A percentile compares a stretch with the other conserved stretches of the same genome.
Evolutionary conservation across 2,329 filamentous ascomycete genomes (phyloP).

Genomic region (Sporothrix dimorphospora): DNA sequence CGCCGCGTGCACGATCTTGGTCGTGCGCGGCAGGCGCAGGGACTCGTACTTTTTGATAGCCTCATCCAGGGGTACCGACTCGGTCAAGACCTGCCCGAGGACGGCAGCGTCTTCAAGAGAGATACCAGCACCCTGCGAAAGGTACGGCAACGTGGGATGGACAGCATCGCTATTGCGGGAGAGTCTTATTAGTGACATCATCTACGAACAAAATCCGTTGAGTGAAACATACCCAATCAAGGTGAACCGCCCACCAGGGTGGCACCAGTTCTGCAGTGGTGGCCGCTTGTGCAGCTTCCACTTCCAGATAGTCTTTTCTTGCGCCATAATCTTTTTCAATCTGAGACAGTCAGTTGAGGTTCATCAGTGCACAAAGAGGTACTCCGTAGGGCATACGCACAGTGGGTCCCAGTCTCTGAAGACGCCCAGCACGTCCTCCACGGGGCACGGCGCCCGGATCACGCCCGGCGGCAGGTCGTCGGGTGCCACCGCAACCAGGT

Average conservation of each 20-base stretch:
- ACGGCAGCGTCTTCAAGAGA: constrained; percentile 28
- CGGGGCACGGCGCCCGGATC: constrained; percentile 25
- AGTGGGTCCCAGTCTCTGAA: constrained; percentile 30
- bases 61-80: constrained; percentile 24
- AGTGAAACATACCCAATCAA: constrained; percentile 13
- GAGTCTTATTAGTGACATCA: background rate
- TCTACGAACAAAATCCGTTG: no score
- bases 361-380: background rate
- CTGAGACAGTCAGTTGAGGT: background rate
- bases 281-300: constrained; percentile 31
- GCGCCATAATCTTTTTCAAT: constrained; percentile 26
- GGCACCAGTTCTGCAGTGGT: constrained; percentile 24
- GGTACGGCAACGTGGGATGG: constrained; percentile 30
- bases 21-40: constrained; percentile 27
- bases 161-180: constrained; percentile 18
- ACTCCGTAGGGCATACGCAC: background rate
- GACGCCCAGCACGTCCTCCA: constrained; percentile 20
- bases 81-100: constrained; percentile 23
- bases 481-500: constrained; percentile 29
- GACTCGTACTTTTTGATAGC: constrained; percentile 28
- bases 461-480: constrained; percentile 26
- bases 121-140: constrained; percentile 27
- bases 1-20: constrained; percentile 27
- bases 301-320: constrained; percentile 27
- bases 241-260: constrained; percentile 23